Base-by-base conservation (phyloP, 129 eudicot species). In the Smallanthus sonchifolius region DNA sequence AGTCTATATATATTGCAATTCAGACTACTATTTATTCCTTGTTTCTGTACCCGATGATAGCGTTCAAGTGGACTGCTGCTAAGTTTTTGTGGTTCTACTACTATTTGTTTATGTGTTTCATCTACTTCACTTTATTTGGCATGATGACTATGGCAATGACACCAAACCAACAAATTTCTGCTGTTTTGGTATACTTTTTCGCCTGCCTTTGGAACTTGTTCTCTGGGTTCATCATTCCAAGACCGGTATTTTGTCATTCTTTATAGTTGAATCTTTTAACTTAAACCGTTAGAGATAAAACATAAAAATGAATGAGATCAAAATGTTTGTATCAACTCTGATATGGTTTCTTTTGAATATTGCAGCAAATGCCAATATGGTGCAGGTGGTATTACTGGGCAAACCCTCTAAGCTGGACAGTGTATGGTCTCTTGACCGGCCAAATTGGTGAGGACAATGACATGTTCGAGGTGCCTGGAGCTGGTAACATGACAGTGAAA, bases 371-470 rank as follows among this genome's bases (percentile, higher is more conserved):
- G 10, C 84, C 84, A 28, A 59, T 59, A 67, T 80, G 80, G 84
- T 80, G 84, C 7, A 80, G 80, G 66, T 80, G 84, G 80, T 80
- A 80, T 68, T 80, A 80, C 6, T 80, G 80, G 83, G 75, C 40
- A 32, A 64, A 55, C 63, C 75, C 84, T 13, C 51, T 80, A 0
- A 77, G 80, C 16, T 75, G 84, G 84, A 75, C 71, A 44, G 1
- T 80, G 4, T 80, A 80, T 34, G 84, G 84, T 11, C 62, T 75
- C n/a, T 13, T 80, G 37, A 68, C 76, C 6, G 36, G 66, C 17
- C 64, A 75, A 67, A 49, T 74, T 5, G 84, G 80, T 45, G 67
- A 75, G 3, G 38, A 32, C 0, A 38, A 9, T 36, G 4, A 69
- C 24, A 5, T 6, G 13, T 38, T 80, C 2, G 70, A 32, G 44